phyloP scores from a whole-genome alignment of 2,329 filamentous ascomycete species.

The Phyllosticta citrichinensis region DNA sequence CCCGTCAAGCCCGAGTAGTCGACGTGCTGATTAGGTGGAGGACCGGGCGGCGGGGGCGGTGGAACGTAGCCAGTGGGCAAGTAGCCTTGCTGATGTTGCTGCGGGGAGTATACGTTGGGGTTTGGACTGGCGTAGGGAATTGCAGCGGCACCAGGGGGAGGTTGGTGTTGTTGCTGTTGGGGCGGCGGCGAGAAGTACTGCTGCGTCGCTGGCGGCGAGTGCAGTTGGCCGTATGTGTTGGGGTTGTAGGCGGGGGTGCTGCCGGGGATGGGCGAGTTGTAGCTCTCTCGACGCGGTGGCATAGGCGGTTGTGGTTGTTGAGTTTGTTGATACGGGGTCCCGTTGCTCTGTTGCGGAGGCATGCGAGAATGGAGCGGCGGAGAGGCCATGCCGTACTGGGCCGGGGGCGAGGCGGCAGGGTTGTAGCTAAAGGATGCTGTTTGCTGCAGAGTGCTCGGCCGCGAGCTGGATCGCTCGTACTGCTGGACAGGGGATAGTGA shows the following conservation, averaged over 20 bases:
- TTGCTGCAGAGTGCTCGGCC: constrained; percentile 33
- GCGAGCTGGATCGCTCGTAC: constrained; percentile 1
- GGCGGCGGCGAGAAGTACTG: constrained; percentile 40
- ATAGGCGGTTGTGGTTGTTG: constrained; percentile 14
- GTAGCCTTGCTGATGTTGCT: constrained; percentile 32
- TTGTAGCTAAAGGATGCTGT: constrained; percentile 40
- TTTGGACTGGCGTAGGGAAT: background rate
- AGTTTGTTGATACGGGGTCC: background rate
- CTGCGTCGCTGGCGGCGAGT: constrained; percentile 48
- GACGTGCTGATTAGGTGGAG: constrained; percentile 40
- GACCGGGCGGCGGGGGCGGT: constrained; percentile 56
- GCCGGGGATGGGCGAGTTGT: constrained; percentile 9
- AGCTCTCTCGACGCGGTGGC: constrained; percentile 24
- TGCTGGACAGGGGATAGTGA: constrained; percentile 14
- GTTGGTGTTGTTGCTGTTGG: constrained; percentile 34
- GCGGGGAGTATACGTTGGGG: constrained; percentile 16
- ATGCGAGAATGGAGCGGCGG: constrained; percentile 12
- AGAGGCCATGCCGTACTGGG: constrained; percentile 16
- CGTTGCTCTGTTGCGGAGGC: constrained; percentile 7
- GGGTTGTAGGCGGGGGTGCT: constrained; percentile 33
- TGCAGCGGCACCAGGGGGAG: constrained; percentile 48
- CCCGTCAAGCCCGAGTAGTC: constrained; percentile 37
- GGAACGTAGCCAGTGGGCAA: constrained; percentile 56
- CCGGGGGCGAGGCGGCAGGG: constrained; percentile 32
- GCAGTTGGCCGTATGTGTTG: constrained; percentile 33